Evolutionary conservation across 2,329 filamentous ascomycete species (phyloP).

Genomic region (Fusarium tjaetaba): DNA sequence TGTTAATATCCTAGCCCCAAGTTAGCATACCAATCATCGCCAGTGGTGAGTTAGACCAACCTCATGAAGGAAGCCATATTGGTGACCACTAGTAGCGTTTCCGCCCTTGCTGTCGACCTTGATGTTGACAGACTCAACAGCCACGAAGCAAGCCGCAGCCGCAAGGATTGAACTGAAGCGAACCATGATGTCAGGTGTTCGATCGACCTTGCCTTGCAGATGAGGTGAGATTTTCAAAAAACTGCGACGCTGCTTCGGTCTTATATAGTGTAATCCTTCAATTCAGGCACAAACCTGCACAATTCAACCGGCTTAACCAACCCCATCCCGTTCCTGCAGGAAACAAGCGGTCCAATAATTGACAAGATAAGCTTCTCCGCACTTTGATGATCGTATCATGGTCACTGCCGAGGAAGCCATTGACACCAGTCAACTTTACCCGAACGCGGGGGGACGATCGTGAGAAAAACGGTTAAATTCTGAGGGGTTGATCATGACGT

Average conservation of each 20-base stretch:
- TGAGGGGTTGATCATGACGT: slow-evolving; percentile 25
- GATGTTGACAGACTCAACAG: slow-evolving; percentile 48
- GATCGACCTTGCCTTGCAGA: background rate
- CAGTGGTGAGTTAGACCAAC: slow-evolving; percentile 32
- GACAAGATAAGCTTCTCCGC: slow-evolving; percentile 16
- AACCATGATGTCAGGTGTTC: slow-evolving; percentile 18
- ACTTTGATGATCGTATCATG: slow-evolving; percentile 22
- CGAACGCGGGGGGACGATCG: slow-evolving; percentile 19
- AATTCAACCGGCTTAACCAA: slow-evolving; percentile 1
- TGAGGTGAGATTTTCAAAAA: background rate
- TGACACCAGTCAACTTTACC: slow-evolving; percentile 14
- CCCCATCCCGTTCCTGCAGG: background rate
- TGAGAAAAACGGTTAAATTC: slow-evolving; percentile 16
- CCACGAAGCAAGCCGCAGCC: slow-evolving; percentile 23
- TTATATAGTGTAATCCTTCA: background rate
- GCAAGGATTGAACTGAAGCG: slow-evolving; percentile 31
- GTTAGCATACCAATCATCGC: accelerated
- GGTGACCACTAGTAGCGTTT: slow-evolving; percentile 55
- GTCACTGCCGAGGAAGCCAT: background rate
- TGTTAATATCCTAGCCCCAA: slow-evolving; percentile 65
- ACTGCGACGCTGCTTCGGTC: background rate
- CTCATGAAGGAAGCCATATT: slow-evolving; percentile 59
- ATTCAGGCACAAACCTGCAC: background rate
- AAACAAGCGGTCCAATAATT: slow-evolving; percentile 33
- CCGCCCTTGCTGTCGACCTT: slow-evolving; percentile 51